Evolutionary conservation across 2,329 filamentous ascomycete genomes (phyloP), one percentile per base, ranked within the genome.

Genomic region (Scleromitrula shiraiana): DNA sequence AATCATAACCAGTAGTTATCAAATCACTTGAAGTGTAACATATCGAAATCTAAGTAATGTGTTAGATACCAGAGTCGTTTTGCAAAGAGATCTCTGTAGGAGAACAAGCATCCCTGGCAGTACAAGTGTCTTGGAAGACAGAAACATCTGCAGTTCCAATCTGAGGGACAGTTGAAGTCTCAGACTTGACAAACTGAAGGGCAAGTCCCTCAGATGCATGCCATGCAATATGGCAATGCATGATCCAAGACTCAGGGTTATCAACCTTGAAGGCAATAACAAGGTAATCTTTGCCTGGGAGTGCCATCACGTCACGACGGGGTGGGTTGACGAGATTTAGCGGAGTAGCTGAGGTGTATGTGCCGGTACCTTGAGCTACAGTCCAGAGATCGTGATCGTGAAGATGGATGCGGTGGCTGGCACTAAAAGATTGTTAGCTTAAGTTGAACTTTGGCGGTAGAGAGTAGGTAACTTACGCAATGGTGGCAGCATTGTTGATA

Each of bases 201-300:
- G 76, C 66, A 40, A 80, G 68, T 4, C 77, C 77, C 7, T 69
- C 68, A 1, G 72, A 73, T 1, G 71, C 70, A 57, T 80, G 77
- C 76, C 76, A 80, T 2, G 63, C 63, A 43, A 67, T 63, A 44
- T 67, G 65, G 54, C 65, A 67, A 47, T 67, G 65, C 33, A 62
- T 33, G 15, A 63, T 43, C 61, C 62, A 64, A 6, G 57, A 54
- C 5, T 60, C 60, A 24, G 61, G 62, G 29, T 64, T 64, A 36
- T 64, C 60, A 8, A 57, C 60, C 48, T 61, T 55, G 50, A 62
- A 62, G 1, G 57, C 59, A 14, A 64, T 61, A 14, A 56, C 59
- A 10, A 64, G 53, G 17, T 61, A 58, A 5, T 60, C 60, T 22
- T 55, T 55, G 12, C 35, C 56, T 9, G 61, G 62, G 14, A 78